Conservation (phyloP, 768 basidiomycete genomes). For the Boletus rex-veris region DNA sequence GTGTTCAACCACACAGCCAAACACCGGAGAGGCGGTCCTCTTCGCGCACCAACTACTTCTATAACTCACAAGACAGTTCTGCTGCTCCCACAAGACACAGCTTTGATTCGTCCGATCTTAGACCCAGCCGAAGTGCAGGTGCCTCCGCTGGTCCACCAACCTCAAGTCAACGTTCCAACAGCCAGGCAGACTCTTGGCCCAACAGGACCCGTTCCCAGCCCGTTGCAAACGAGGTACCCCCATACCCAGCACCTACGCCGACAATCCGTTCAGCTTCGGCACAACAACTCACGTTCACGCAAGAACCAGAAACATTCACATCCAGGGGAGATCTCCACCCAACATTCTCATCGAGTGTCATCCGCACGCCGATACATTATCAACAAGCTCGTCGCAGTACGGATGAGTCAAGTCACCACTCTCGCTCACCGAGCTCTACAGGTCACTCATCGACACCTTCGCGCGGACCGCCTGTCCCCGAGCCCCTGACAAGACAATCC, state of each 20-base stretch:
- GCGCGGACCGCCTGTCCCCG: conserved; percentile 17
- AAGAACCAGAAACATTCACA: conserved; percentile 46
- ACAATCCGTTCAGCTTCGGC: conserved; percentile 13
- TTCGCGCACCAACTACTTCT: conserved; percentile 14
- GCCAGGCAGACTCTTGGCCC: conserved; percentile 14
- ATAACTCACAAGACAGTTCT: conserved; percentile 17
- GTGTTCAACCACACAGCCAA: conserved; percentile 15
- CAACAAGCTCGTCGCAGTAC: conserved; percentile 23
- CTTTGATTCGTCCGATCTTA: conserved; percentile 22
- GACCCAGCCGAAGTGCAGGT: conserved; percentile 7
- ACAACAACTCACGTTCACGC: conserved; percentile 15
- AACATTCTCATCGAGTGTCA: conserved; percentile 66
- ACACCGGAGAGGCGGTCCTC: conserved; percentile 23
- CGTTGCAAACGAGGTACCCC: conserved; percentile 17
- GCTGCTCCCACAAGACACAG: conserved; percentile 17
- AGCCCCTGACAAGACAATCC: conserved; percentile 23
- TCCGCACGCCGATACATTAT: conserved; percentile 69
- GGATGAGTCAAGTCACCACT: conserved; percentile 21
- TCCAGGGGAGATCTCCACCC: conserved; percentile 51
- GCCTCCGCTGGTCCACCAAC: conserved; percentile 14
- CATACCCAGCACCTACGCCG: conserved; percentile 30
- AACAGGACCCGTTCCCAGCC: conserved; percentile 25
- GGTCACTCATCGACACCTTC: conserved; percentile 14
- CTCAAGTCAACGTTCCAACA: conserved; percentile 13
- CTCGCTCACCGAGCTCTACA: conserved; percentile 25